These are phyloP conservation scores for Neoarthrinium moseri DNA, from an alignment of 2,329 filamentous ascomycete genomes.

Conservation along the genomic window DNA sequence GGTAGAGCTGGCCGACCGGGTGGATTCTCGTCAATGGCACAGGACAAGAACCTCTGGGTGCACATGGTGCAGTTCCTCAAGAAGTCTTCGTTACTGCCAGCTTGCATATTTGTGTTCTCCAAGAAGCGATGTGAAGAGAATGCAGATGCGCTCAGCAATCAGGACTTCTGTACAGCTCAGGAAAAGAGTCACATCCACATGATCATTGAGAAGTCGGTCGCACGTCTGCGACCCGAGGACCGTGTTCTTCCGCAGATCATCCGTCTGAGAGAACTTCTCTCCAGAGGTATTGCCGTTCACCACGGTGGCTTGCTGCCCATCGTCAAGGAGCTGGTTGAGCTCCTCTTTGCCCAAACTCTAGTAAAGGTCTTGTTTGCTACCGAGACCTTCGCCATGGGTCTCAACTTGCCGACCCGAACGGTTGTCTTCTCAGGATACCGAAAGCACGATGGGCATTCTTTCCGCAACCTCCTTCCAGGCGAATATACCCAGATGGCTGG, in stretches of 20 bases:
- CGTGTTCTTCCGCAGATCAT: slow-evolving; percentile 88
- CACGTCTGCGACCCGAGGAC: slow-evolving; percentile 87
- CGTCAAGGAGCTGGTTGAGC: slow-evolving; percentile 96
- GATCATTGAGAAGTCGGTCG: slow-evolving; percentile 93
- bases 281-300: slow-evolving; percentile 90
- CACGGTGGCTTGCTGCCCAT: slow-evolving; percentile 94
- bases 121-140: slow-evolving; percentile 98
- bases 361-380: slow-evolving; percentile 98
- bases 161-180: slow-evolving; percentile 88
- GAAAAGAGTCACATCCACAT: slow-evolving; percentile 98
- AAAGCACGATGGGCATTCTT: slow-evolving; percentile 91
- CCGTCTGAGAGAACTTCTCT: slow-evolving; percentile 78
- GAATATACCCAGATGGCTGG: slow-evolving; percentile 99
- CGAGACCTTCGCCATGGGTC: slow-evolving; percentile 97
- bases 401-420: slow-evolving; percentile 92
- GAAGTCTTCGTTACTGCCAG: slow-evolving; percentile 83
- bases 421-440: slow-evolving; percentile 97
- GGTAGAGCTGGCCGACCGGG: slow-evolving; percentile 82
- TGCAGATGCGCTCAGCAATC: slow-evolving; percentile 88
- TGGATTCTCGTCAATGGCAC: slow-evolving; percentile 82
- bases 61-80: slow-evolving; percentile 89
- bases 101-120: slow-evolving; percentile 97
- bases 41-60: slow-evolving; percentile 96
- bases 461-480: slow-evolving; percentile 86
- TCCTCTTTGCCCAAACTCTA: slow-evolving; percentile 89